These are phyloP conservation scores for Spencermartinsiella europaea DNA, from an alignment of 805 yeast species.

Conservation along the genomic window DNA sequence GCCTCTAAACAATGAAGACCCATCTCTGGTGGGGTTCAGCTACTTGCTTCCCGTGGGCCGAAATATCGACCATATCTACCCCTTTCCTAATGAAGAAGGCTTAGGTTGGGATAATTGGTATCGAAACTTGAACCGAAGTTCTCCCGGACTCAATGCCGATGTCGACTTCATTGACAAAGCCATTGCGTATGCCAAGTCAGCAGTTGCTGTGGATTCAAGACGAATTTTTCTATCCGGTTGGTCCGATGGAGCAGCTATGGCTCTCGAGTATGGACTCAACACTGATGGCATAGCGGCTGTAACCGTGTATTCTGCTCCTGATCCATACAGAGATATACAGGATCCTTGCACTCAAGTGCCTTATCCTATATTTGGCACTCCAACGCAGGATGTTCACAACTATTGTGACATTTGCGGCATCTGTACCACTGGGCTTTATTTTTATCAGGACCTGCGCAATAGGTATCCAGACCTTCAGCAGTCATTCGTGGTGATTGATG, in stretches of 20 bases:
- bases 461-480: not conserved
- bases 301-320: constrained; percentile 1
- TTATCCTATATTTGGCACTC: not conserved
- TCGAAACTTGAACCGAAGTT: constrained; percentile 3
- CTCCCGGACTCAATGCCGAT: not conserved
- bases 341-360: constrained; percentile 5
- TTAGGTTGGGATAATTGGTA: constrained; percentile 5
- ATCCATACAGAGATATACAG: not conserved
- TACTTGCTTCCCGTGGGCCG: constrained; percentile 3
- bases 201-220: not conserved
- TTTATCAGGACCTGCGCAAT: constrained; percentile 1
- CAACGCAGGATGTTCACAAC: constrained; percentile 3
- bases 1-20: constrained; percentile 1
- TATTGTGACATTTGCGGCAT: constrained; percentile 1
- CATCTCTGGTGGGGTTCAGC: constrained; percentile 1
- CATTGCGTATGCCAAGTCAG: constrained; percentile 1
- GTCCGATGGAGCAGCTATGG: constrained; percentile 2
- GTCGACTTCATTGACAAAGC: constrained; percentile 4
- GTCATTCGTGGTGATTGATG: constrained; percentile 2
- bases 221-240: constrained; percentile 2
- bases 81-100: not conserved
- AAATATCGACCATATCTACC: not conserved
- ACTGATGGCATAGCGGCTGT: constrained; percentile 2
- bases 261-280: constrained; percentile 1
- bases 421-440: constrained; percentile 3